Base-by-base conservation (phyloP, 371 early-diverging fungal genomes). In the Mucor saturninus region DNA sequence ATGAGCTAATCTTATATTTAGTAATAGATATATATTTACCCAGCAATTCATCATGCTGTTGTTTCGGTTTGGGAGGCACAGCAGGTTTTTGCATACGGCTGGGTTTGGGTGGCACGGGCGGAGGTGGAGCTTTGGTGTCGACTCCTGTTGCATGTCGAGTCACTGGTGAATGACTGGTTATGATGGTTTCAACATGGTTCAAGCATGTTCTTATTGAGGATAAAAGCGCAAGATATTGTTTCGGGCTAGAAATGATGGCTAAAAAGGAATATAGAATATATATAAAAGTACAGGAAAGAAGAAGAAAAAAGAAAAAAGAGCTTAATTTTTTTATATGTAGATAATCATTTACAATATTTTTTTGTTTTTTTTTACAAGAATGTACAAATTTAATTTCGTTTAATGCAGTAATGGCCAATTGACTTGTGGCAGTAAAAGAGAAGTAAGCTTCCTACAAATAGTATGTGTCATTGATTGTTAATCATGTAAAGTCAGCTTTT, bases 241-340 rank as follows among this genome's bases (percentile, higher is more conserved):
- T 74, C 42, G 83, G 83, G 29, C 68, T 72, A 29, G 76, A 71
- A 46, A 79, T 59, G 63, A 82, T 77, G 48, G 83, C 83, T 82
- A 61, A n/a, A 11, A 21, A 43, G 10, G 35, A 46, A 46, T 21
- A 21, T 21, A 21, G 21, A 21, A 21, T 21, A 21, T 21, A 21
- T 21, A 21, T 21, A 21, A 21, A 21, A 21, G 21, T 21, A 21
- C 21, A 21, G 21, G 21, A 21, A 21, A 21, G 21, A 21, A 21
- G 21, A 21, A 21, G 21, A 21, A 21, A 21, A 21, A 21, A 21
- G 21, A 0, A 21, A 30, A 55, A 35, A 30, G 43, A 28, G 50
- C 50, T 50, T 62, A 61, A 48, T 9, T 38, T 32, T 50, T 14
- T 40, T 29, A 10, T 10, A 35, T 5, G 15, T 29, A 2, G 28